Base-by-base conservation (phyloP, 176 grass and related monocot species). In the Saccharum spontaneum region DNA sequence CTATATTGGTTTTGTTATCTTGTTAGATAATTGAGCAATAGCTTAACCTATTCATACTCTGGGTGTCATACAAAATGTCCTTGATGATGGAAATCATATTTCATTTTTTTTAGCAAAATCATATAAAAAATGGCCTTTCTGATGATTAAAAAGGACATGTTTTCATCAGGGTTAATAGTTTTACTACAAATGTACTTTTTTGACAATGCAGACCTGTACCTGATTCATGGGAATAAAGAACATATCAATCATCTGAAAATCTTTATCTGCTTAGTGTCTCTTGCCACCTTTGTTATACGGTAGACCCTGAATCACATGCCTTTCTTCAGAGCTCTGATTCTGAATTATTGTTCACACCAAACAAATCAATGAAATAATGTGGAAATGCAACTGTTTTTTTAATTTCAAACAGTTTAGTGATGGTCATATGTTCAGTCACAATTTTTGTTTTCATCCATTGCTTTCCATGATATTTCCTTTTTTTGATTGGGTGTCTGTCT, bases 401-500 rank as follows among this genome's bases (percentile, higher is more conserved):
- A 18, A 52, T 73, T 24, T 26, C 39, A 33, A 11, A 57, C 5
- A 52, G 39, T 83, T 66, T 22, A 38, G 15, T 13, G 22, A 63
- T 70, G 49, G 13, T 41, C 28, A 4, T 67, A 38, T 67, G 30
- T 61, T 14, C 22, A 36, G 15, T 4, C 15, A 24, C 7, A 89
- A 34, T 63, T 50, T 76, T 62, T 62, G 28, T 26, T 28, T 54
- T 54, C 31, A 39, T 81, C 45, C 39, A 68, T 34, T 49, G 17
- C 30, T 52, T 23, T 7, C 73, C 18, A 41, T 34, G 16, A 22
- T 73, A 12, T 73, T 57, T 65, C 7, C 49, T 1, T 78, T 31
- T 71, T 48, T 84, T 70, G 23, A 75, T 84, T 49, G 28, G 60
- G 6, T 75, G 4, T 90, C 20, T 36, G 31, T 82, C 81, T 74